Conservation (phyloP, 2,329 filamentous ascomycete species). For the Trichoderma aggressivum region DNA sequence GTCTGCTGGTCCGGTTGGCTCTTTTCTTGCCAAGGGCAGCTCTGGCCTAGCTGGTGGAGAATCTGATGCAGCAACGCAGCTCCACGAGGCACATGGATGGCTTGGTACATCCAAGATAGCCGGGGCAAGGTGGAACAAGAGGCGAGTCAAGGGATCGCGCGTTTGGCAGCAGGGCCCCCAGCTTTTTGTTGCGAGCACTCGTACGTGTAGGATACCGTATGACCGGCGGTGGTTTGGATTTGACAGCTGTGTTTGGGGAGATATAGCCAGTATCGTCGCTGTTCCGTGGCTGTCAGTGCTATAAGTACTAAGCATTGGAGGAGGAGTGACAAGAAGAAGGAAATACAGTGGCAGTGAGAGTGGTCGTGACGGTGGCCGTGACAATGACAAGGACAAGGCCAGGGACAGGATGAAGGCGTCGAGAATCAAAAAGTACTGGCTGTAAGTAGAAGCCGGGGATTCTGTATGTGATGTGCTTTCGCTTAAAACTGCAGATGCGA, state of each 20-base stretch:
- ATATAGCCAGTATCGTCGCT: background rate
- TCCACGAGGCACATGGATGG: slow-evolving; percentile 16
- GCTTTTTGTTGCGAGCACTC: background rate
- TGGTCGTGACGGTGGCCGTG: too few relatives aligned
- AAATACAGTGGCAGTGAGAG: too few relatives aligned
- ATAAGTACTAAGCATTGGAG: background rate
- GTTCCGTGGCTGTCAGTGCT: background rate
- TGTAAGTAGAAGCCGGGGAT: background rate
- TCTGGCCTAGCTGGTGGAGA: slow-evolving; percentile 10
- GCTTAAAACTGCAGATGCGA: background rate
- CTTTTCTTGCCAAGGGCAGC: background rate
- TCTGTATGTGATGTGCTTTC: background rate
- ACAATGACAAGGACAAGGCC: background rate
- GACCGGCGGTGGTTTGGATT: background rate
- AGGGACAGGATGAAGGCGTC: background rate
- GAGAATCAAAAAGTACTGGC: background rate
- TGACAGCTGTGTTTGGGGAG: background rate
- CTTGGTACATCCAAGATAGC: slow-evolving; percentile 7
- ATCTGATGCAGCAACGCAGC: slow-evolving; percentile 6
- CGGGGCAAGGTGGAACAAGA: slow-evolving; percentile 14
- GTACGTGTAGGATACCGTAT: too few relatives aligned
- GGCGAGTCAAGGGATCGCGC: slow-evolving; percentile 15
- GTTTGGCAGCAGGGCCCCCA: slow-evolving; percentile 9
- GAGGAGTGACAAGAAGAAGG: background rate
- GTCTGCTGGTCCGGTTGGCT: background rate